Base-by-base conservation (phyloP, 805 yeast genomes). In the Sugiyamaella chiloensis region DNA sequence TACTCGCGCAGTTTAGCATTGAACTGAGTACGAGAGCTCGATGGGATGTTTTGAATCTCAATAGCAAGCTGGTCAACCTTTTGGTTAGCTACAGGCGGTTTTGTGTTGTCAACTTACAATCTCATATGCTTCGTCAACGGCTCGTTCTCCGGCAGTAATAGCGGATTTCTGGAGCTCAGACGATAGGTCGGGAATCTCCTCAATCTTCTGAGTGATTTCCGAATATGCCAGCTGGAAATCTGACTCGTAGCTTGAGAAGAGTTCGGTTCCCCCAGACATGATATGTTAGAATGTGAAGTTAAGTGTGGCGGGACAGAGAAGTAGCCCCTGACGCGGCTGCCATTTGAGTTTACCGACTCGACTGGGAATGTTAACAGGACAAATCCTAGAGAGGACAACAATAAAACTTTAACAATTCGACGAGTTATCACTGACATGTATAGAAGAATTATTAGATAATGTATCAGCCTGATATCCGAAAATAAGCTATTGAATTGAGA, bases 31-130 rank as follows among this genome's bases (percentile, higher is more conserved):
- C 96, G 72, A 52, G 72, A 78, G 52, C 67, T 78, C 51, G 91
- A 82, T n/a, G 96, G 87, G 27, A 88, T 74, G 59, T 83, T 83
- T 61, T 84, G 89, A 1, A 90, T 84, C 63, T 91, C 98, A 35
- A 91, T 73, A 23, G 81, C 81, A 83, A 93, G 83, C 56, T 91
- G 95, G 55, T 90, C 96, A 37, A 88, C 66, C 72, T 68, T 29
- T 1, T 32, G 26, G 37, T 35, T 27, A 35, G 43, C 5, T 5
- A 26, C 4, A n/a, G 20, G 12, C 11, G 30, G 11, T 26, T 11
- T 26, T 26, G 29, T 4, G 21, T 3, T 34, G 5, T 34, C 20
- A 12, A 60, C 73, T 46, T 57, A 71, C 71, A 34, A 87, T 73
- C 60, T 87, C 95, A 47, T 80, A 75, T 30, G 85, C 83, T 60